Evolutionary conservation across 768 basidiomycete species (phyloP).

Genomic region (Cystobasidium ongulense): DNA sequence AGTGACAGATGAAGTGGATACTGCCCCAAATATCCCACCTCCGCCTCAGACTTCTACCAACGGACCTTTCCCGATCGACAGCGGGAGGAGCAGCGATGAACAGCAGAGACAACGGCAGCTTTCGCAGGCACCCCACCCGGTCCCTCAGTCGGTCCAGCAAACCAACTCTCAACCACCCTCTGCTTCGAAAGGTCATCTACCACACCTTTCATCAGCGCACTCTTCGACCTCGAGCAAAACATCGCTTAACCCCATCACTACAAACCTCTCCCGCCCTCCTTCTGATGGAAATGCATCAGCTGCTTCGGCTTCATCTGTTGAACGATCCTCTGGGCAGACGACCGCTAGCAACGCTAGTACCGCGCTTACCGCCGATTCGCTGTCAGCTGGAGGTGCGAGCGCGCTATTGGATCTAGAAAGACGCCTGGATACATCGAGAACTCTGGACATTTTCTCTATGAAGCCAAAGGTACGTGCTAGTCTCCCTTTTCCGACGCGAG

Average conservation of each 20-base stretch:
- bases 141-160: background rate
- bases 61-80: background rate
- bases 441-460: constrained; percentile 94
- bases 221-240: background rate
- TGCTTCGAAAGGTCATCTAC: background rate
- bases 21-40: background rate
- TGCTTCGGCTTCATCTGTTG: background rate
- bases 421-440: constrained; percentile 64
- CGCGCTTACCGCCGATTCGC: constrained; percentile 2
- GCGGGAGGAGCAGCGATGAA: background rate
- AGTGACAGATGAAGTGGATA: background rate
- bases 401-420: constrained; percentile 65
- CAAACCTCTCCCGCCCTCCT: background rate
- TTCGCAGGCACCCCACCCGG: background rate
- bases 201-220: background rate
- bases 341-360: constrained; percentile 17
- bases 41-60: background rate
- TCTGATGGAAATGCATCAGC: constrained; percentile 10
- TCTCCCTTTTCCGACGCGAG: background rate
- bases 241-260: background rate
- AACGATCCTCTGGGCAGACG: constrained; percentile 22
- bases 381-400: background rate
- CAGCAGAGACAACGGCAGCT: background rate
- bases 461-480: constrained; percentile 61
- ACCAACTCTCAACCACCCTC: background rate